Percentiles rank a stretch among this genome's conserved stretches.
Conservation (phyloP, 225 moss, liverwort and hornwort genomes). For the Neckera pumila region DNA sequence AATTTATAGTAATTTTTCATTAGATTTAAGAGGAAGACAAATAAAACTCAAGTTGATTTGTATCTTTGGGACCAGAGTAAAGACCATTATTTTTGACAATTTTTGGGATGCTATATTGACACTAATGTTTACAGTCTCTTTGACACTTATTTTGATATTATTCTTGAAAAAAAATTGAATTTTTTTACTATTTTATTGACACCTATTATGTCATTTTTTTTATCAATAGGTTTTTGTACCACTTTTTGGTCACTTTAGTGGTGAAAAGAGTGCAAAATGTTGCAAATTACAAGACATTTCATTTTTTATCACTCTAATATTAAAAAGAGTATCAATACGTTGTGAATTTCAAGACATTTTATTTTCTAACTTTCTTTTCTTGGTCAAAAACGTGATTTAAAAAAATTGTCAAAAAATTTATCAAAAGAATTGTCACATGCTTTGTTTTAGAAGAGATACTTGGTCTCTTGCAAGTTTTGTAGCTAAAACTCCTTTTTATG, state of each 20-base stretch:
- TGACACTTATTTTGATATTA: background rate
- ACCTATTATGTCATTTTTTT: background rate
- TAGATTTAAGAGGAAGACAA: background rate
- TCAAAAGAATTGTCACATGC: background rate
- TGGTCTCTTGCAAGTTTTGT: background rate
- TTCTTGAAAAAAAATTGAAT: background rate
- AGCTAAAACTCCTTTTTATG: background rate
- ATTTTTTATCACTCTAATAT: background rate
- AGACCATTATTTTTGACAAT: background rate
- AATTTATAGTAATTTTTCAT: background rate
- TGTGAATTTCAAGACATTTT: background rate
- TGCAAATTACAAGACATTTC: too few species aligned
- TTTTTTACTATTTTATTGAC: background rate
- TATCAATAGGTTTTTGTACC: background rate
- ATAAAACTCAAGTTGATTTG: background rate
- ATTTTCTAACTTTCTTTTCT: background rate
- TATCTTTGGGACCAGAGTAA: background rate
- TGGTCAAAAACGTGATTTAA: background rate
- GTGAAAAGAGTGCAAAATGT: too few species aligned
- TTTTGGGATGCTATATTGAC: background rate
- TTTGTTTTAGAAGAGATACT: background rate
- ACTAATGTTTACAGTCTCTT: background rate
- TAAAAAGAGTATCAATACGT: background rate
- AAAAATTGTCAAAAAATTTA: background rate
- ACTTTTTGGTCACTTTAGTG: too few species aligned